Evolutionary conservation across 345 rosid species (phyloP).

Genomic region (Salix purpurea): DNA sequence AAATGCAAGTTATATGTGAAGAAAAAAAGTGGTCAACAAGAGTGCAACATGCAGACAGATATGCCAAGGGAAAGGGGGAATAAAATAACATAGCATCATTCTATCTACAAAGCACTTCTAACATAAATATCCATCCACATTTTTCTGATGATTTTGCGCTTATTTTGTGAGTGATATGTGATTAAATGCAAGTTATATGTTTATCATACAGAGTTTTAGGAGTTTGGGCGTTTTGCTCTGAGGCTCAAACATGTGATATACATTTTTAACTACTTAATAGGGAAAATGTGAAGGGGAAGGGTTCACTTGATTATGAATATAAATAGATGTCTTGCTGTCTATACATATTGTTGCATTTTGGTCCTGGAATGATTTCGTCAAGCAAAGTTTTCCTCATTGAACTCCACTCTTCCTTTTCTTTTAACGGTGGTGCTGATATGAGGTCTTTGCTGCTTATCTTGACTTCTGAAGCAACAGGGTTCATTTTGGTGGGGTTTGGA

Average conservation of each 20-base stretch:
- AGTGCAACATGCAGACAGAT: neutral
- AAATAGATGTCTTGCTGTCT: neutral
- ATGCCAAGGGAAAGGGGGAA: neutral
- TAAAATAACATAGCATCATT: neutral
- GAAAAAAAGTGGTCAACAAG: neutral
- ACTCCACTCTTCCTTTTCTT: neutral
- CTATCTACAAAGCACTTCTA: neutral
- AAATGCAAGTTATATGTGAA: no score
- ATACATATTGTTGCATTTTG: neutral
- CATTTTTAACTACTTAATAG: neutral
- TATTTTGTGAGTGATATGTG: neutral
- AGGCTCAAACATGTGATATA: neutral
- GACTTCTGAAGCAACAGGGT: neutral
- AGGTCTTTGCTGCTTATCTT: no score
- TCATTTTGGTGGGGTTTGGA: neutral
- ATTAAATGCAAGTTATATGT: neutral
- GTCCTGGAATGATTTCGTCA: neutral
- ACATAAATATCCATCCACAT: neutral
- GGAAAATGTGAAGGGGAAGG: neutral
- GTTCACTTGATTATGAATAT: neutral
- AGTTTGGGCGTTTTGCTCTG: neutral
- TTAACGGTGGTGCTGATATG: neutral
- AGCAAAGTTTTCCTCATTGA: neutral
- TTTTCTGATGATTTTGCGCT: neutral
- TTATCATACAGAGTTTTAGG: neutral